These are phyloP conservation scores for Mortierella sp. DNA, from an alignment of 371 early-diverging fungal genomes.

Conservation along the genomic window DNA sequence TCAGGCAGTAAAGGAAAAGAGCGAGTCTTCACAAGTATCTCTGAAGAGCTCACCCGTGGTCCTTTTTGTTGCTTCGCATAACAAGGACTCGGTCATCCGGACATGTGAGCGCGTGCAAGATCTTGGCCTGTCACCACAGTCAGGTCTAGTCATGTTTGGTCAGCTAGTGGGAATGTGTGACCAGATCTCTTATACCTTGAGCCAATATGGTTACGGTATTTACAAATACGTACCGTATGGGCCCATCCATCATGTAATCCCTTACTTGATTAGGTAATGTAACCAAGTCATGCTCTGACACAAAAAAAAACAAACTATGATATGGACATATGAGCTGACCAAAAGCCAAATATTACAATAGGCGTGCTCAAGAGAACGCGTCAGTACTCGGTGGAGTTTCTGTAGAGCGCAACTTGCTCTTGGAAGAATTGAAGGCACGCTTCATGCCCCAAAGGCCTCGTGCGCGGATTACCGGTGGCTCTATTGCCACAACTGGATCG, in stretches of 20 bases:
- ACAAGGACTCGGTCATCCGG: conserved; percentile 79
- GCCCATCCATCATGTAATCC: conserved; percentile 87
- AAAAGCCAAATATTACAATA: conserved; percentile 4
- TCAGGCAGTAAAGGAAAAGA: conserved; percentile 4
- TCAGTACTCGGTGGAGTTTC: conserved; percentile 72
- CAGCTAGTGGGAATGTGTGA: conserved; percentile 93
- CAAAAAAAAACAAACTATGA: too few species aligned
- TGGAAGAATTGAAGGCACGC: conserved; percentile 62
- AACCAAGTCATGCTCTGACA: not conserved
- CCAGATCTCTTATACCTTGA: conserved; percentile 80
- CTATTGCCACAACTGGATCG: conserved; percentile 29
- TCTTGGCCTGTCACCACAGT: conserved; percentile 64
- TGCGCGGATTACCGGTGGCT: conserved; percentile 39
- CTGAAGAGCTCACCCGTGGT: conserved; percentile 65
- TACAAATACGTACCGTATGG: conserved; percentile 96
- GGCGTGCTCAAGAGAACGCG: conserved; percentile 96
- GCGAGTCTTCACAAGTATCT: conserved; percentile 33
- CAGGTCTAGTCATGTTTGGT: conserved; percentile 87
- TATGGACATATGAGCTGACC: not conserved
- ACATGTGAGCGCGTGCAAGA: conserved; percentile 78
- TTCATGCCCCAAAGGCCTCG: conserved; percentile 23
- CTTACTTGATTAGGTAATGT: conserved; percentile 81
- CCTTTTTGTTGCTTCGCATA: conserved; percentile 94
- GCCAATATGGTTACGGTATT: conserved; percentile 78
- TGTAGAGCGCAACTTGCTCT: conserved; percentile 65